Percentiles rank a stretch among this genome's conserved stretches.
phyloP scores from a whole-genome alignment of 305 asterid genomes.

The Fraxinus nigra region DNA sequence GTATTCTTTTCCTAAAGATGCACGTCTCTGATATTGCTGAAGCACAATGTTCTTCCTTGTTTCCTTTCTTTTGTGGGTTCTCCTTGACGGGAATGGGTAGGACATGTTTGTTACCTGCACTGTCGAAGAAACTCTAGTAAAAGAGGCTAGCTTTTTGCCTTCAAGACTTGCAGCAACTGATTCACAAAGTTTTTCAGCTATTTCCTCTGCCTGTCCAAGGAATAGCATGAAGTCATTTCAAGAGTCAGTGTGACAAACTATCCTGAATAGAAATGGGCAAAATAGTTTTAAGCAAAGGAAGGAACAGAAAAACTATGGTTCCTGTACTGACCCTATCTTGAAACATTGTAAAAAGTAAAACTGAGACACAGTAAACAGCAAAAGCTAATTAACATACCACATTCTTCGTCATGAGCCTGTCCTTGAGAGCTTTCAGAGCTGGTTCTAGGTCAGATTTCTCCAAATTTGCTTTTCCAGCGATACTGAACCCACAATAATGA shows the following conservation, averaged over 20 bases:
- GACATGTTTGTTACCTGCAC: slow-evolving; percentile 57
- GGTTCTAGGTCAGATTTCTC: slow-evolving; percentile 89
- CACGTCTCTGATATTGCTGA: neutral
- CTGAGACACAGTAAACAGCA: neutral
- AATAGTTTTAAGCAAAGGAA: neutral
- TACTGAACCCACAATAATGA: slow-evolving; percentile 40
- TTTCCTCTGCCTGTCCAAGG: slow-evolving; percentile 82
- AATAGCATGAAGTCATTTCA: neutral
- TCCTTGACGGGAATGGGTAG: neutral
- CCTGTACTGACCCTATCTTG: neutral
- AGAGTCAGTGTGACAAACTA: neutral
- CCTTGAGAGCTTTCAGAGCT: slow-evolving; percentile 92
- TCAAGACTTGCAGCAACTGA: slow-evolving; percentile 93
- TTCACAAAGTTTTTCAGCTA: slow-evolving; percentile 92
- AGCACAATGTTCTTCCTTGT: neutral
- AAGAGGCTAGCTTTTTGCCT: slow-evolving; percentile 86
- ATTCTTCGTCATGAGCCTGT: slow-evolving; percentile 96
- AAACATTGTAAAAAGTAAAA: neutral
- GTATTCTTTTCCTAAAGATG: neutral
- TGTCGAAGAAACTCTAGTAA: slow-evolving; percentile 85
- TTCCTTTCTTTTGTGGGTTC: neutral
- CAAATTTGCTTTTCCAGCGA: slow-evolving; percentile 88
- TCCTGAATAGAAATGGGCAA: neutral
- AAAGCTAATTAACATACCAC: slow-evolving; percentile 56
- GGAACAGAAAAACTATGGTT: neutral